Evolutionary conservation across 1,284 basidiomycete genomes (phyloP).

Genomic region (Tylopilus orsonianus): DNA sequence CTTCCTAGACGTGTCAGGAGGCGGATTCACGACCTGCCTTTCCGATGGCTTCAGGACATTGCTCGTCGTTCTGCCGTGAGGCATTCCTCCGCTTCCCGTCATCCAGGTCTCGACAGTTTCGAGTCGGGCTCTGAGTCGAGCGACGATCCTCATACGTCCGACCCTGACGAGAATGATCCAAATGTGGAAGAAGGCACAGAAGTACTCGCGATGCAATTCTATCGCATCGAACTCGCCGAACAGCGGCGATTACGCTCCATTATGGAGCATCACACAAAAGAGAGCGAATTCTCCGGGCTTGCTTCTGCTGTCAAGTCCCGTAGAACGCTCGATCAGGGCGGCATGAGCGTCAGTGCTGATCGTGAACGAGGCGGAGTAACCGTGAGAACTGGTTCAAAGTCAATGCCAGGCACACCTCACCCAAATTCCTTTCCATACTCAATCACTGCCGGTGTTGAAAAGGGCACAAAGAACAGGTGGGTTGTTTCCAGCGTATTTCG

Average conservation of each 20-base stretch:
- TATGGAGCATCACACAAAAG: conserved; percentile 86
- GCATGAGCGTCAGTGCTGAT: not conserved
- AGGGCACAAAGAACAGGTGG: conserved; percentile 90
- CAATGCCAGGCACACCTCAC: conserved; percentile 27
- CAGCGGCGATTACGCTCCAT: conserved; percentile 87
- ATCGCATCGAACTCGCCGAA: conserved; percentile 87
- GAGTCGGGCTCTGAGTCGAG: conserved; percentile 39
- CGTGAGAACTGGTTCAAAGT: conserved; percentile 19
- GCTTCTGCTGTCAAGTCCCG: conserved; percentile 7
- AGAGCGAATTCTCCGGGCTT: conserved; percentile 32
- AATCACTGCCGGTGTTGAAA: conserved; percentile 94
- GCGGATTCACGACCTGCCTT: conserved; percentile 76
- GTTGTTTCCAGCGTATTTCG: conserved; percentile 40
- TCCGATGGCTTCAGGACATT: conserved; percentile 78
- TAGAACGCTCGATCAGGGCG: conserved; percentile 7
- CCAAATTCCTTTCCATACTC: conserved; percentile 72
- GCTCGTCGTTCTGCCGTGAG: conserved; percentile 47
- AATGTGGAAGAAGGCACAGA: conserved; percentile 69
- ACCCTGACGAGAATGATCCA: conserved; percentile 37
- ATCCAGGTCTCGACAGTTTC: conserved; percentile 68
- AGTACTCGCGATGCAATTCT: conserved; percentile 87
- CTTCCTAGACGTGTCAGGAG: conserved; percentile 62
- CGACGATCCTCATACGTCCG: conserved; percentile 35
- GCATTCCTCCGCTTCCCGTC: conserved; percentile 52
- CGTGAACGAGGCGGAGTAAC: conserved; percentile 8